Base-by-base conservation (phyloP, 257 asterid species). In the Nicotiana undulata region DNA sequence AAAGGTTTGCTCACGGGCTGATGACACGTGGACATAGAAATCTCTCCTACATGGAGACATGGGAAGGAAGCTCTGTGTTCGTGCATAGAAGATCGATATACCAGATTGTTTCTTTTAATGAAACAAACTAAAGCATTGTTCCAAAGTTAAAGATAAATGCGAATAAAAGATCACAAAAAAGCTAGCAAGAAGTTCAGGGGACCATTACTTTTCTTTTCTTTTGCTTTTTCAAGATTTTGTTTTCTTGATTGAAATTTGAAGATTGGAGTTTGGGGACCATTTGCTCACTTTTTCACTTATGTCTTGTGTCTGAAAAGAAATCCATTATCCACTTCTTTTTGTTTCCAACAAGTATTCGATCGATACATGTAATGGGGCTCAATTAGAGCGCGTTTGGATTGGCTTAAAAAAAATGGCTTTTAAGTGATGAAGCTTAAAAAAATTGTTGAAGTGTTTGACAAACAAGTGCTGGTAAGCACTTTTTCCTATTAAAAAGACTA, bases 21-120 rank as follows among this genome's bases (percentile, higher is more conserved):
- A 16, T 11, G 66, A 61, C 66, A 61, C 32, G 66, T 61, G 66
- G 18, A 10, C 32, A 60, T 60, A 61, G 4, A 59, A 59, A n/a
- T 20, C 15, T 58, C 28, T 20, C 64, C 64, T n/a, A 34, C 26
- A 10, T 11, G 32, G 26, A 68, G 85, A 63, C 59, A 58, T 40
- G n/a, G 31, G 34, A 67, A 34, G 51, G 34, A 67, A 34, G 51
- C 26, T 32, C 29, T 66, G 76, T 68, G 31, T 11, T 68, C 32
- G 32, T 22, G 34, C 58, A 44, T 40, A 70, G 32, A 44, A 20
- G 76, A 53, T 8, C 46, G 46, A 40, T 67, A 37, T 67, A 37
- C 76, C 6, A 37, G 81, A 79, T 88, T 91, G 96, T 88, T 91
- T 85, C 93, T 88, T 91, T 91, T 88, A 90, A 90, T 91, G 93